phyloP scores from a whole-genome alignment of 805 yeast species.

The Candida hispaniensis region DNA sequence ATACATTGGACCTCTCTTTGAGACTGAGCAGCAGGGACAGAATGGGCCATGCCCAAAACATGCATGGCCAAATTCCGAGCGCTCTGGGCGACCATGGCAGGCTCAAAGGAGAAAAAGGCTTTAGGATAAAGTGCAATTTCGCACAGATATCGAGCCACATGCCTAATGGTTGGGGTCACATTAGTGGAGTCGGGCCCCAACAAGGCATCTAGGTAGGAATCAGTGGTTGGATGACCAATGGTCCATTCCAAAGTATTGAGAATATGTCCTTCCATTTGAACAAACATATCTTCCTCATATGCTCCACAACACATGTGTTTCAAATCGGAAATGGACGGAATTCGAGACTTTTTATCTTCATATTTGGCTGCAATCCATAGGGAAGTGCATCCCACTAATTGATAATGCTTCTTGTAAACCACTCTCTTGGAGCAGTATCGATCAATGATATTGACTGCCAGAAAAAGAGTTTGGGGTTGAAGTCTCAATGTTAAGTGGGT shows the following conservation, averaged over 20 bases:
- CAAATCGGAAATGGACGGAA: conserved; percentile 64
- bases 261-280: conserved; percentile 71
- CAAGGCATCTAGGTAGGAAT: conserved; percentile 33
- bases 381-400: conserved; percentile 82
- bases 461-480: conserved; percentile 57
- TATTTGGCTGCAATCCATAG: conserved; percentile 86
- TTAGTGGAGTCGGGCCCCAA: conserved; percentile 20
- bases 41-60: conserved; percentile 18
- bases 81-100: conserved; percentile 4
- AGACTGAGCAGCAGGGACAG: conserved; percentile 17
- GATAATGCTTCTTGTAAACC: conserved; percentile 76
- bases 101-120: conserved; percentile 5
- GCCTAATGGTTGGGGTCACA: conserved; percentile 19
- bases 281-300: conserved; percentile 49
- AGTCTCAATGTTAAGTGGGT: conserved; percentile 46
- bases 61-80: conserved; percentile 20
- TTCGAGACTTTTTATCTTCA: conserved; percentile 61
- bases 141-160: conserved; percentile 30
- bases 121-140: conserved; percentile 31
- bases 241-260: conserved; percentile 63
- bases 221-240: conserved; percentile 50
- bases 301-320: conserved; percentile 59
- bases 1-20: conserved; percentile 26
- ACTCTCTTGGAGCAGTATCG: conserved; percentile 83
- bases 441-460: conserved; percentile 68